Conservation (phyloP, 257 asterid genomes). For the Solanum chilense region DNA sequence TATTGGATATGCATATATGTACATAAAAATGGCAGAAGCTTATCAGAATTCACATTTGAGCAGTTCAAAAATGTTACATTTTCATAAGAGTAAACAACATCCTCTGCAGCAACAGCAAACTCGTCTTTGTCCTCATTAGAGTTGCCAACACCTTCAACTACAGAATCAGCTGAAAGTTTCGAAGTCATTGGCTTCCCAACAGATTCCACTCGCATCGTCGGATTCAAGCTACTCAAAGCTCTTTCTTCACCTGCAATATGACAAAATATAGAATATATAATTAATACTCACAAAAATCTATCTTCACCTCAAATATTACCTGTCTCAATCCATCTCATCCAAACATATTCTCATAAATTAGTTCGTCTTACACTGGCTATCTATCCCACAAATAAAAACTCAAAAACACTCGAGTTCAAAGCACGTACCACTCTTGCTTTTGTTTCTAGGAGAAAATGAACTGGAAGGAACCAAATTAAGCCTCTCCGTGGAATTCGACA, state of each 20-base stretch:
- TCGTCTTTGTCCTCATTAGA: slow-evolving; percentile 54
- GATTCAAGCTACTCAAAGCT: slow-evolving; percentile 20
- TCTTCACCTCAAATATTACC: neutral
- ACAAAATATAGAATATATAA: neutral
- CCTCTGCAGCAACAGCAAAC: slow-evolving; percentile 32
- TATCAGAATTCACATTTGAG: neutral
- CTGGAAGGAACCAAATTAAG: slow-evolving; percentile 29
- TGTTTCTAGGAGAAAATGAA: slow-evolving; percentile 39
- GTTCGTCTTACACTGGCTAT: neutral
- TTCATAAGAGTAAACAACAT: slow-evolving; percentile 21
- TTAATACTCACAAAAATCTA: neutral
- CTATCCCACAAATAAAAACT: neutral
- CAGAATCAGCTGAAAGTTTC: slow-evolving; percentile 41
- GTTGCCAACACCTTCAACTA: slow-evolving; percentile 54
- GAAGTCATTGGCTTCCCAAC: slow-evolving; percentile 59
- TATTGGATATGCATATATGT: neutral
- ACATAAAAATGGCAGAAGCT: neutral
- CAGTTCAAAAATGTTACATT: slow-evolving; percentile 22
- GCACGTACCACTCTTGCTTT: slow-evolving; percentile 38
- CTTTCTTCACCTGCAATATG: neutral
- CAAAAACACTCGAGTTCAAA: neutral
- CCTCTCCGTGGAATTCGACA: slow-evolving; percentile 15
- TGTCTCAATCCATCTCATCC: neutral
- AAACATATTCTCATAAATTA: neutral
- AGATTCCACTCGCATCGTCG: slow-evolving; percentile 43